Evolutionary conservation across 768 basidiomycete species (phyloP).

Genomic region (Pulveroboletus sp.): DNA sequence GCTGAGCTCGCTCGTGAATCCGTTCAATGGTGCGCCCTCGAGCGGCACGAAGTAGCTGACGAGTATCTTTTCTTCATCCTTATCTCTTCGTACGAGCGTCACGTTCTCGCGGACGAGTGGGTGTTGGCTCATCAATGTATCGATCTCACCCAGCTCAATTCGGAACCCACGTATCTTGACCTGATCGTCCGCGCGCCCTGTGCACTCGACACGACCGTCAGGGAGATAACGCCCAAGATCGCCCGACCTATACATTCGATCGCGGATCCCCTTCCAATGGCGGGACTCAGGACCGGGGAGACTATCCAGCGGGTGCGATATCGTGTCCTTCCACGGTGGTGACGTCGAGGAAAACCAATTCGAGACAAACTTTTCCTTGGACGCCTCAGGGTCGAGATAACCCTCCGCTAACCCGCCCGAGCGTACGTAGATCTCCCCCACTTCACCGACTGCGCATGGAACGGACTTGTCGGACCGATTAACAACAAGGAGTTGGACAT

Average conservation of each 20-base stretch:
- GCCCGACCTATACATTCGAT: constrained; percentile 97
- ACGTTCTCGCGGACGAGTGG: constrained; percentile 96
- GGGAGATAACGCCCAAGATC: constrained; percentile 95
- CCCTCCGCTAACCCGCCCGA: constrained; percentile 95
- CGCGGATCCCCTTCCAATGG: constrained; percentile 93
- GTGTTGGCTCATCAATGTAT: constrained; percentile 92
- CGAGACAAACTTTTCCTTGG: constrained; percentile 84
- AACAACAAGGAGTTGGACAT: constrained; percentile 95
- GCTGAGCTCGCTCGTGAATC: constrained; percentile 64
- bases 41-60: constrained; percentile 97
- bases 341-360: constrained; percentile 81
- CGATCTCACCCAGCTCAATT: constrained; percentile 97
- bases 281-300: constrained; percentile 69
- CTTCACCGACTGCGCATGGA: constrained; percentile 91
- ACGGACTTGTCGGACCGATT: constrained; percentile 84
- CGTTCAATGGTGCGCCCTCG: constrained; percentile 61
- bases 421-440: constrained; percentile 98
- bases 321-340: constrained; percentile 62
- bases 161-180: constrained; percentile 99
- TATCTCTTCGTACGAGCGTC: constrained; percentile 92
- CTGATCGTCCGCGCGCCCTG: constrained; percentile 96
- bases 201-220: constrained; percentile 92
- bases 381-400: constrained; percentile 82
- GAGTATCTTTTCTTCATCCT: constrained; percentile 98
- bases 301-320: constrained; percentile 55